phyloP scores from a whole-genome alignment of 2,329 filamentous ascomycete species.

The Aspergillus alliaceus region DNA sequence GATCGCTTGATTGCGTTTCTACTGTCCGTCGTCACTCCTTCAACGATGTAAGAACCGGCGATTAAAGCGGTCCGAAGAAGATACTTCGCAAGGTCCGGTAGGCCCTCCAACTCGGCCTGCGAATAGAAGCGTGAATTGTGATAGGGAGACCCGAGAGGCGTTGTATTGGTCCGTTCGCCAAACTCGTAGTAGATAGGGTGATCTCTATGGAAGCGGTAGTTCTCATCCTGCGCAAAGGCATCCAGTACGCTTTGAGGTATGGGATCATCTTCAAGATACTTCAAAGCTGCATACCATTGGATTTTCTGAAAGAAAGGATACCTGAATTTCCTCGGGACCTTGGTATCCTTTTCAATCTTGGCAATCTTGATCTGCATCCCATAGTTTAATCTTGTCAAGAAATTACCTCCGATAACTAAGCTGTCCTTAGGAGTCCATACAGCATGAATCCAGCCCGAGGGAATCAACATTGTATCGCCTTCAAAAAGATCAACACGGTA shows the following conservation, averaged over 20 bases:
- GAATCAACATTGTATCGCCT: slow-evolving; percentile 70
- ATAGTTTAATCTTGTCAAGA: slow-evolving; percentile 65
- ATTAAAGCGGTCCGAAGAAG: slow-evolving; percentile 65
- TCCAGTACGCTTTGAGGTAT: slow-evolving; percentile 58
- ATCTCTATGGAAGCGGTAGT: slow-evolving; percentile 53
- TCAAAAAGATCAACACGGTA: slow-evolving; percentile 65
- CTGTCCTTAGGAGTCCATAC: slow-evolving; percentile 71
- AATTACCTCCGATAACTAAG: slow-evolving; percentile 70
- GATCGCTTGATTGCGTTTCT: slow-evolving; percentile 62
- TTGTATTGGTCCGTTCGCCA: slow-evolving; percentile 53
- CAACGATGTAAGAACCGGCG: slow-evolving; percentile 57
- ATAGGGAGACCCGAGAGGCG: slow-evolving; percentile 52
- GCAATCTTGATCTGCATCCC: slow-evolving; percentile 66
- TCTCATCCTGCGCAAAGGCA: slow-evolving; percentile 55
- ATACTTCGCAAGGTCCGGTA: slow-evolving; percentile 60
- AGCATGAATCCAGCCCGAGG: slow-evolving; percentile 70
- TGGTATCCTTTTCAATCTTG: slow-evolving; percentile 67
- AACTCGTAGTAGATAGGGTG: slow-evolving; percentile 61
- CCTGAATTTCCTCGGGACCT: slow-evolving; percentile 64
- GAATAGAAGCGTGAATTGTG: slow-evolving; percentile 64
- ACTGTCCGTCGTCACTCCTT: slow-evolving; percentile 59
- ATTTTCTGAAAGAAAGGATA: slow-evolving; percentile 70
- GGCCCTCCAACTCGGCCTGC: slow-evolving; percentile 61
- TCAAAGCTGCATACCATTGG: slow-evolving; percentile 66
- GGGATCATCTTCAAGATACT: slow-evolving; percentile 64